A percentile compares a stretch with the other conserved stretches of the same genome.
Conservation (phyloP, 495 filamentous ascomycete genomes). For the Penicillium paradoxum region DNA sequence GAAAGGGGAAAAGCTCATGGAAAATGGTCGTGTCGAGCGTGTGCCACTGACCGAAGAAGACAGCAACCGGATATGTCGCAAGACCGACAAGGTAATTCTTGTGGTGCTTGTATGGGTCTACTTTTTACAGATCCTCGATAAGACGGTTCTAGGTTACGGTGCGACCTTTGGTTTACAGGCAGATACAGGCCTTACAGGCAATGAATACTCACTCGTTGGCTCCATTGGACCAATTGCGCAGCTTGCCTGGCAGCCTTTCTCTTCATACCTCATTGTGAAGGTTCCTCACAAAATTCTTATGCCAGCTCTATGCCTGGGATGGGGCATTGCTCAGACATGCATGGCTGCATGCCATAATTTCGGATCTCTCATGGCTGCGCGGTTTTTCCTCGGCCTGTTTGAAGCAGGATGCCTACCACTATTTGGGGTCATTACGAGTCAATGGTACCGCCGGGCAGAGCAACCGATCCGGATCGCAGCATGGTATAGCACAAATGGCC, state of each 20-base stretch:
- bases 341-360: conserved; percentile 46
- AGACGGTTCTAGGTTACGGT: conserved; percentile 58
- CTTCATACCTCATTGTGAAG: conserved; percentile 59
- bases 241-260: conserved; percentile 62
- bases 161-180: conserved; percentile 57
- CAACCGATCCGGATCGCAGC: conserved; percentile 47
- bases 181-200: conserved; percentile 50
- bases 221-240: conserved; percentile 61
- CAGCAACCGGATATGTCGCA: conserved; percentile 52
- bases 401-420: conserved; percentile 57
- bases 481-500: conserved; percentile 48
- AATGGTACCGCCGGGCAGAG: conserved; percentile 48
- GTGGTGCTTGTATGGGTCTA: conserved; percentile 60
- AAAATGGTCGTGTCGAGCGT: conserved; percentile 11
- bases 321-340: conserved; percentile 43
- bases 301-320: conserved; percentile 52
- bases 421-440: conserved; percentile 48
- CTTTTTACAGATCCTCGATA: conserved; percentile 62
- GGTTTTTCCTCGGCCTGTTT: conserved; percentile 46
- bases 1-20: conserved; percentile 4
- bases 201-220: conserved; percentile 58
- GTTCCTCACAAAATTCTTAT: conserved; percentile 62
- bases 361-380: conserved; percentile 38
- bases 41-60: conserved; percentile 48
- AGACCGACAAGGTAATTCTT: conserved; percentile 57